Conservation (phyloP, 2,329 filamentous ascomycete genomes). For the Zopfia rhizophila region DNA sequence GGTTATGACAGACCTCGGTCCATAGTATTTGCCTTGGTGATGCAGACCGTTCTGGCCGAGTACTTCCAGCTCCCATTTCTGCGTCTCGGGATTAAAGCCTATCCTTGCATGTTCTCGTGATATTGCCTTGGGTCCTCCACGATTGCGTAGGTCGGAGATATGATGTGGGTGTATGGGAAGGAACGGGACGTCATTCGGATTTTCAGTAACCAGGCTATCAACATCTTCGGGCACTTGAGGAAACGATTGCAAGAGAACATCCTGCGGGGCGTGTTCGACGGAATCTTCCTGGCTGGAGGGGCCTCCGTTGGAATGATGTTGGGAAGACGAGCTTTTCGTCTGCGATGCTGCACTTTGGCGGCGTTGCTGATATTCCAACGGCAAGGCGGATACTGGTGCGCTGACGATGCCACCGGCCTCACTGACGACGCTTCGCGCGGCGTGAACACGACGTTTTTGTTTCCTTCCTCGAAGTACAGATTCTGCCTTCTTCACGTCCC, state of each 20-base stretch:
- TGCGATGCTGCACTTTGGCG: slow-evolving; percentile 54
- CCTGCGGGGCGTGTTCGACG: slow-evolving; percentile 44
- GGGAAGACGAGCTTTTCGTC: slow-evolving; percentile 62
- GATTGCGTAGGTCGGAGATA: slow-evolving; percentile 51
- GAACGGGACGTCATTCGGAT: slow-evolving; percentile 70
- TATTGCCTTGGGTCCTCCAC: slow-evolving; percentile 75
- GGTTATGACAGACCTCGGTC: slow-evolving; percentile 44
- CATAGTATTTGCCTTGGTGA: slow-evolving; percentile 38
- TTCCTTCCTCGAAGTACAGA: slow-evolving; percentile 49
- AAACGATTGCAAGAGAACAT: slow-evolving; percentile 49
- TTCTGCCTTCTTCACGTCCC: slow-evolving; percentile 37
- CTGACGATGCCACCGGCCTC: slow-evolving; percentile 74
- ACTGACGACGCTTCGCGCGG: slow-evolving; percentile 70
- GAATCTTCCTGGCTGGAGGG: slow-evolving; percentile 39
- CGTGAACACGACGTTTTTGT: slow-evolving; percentile 62
- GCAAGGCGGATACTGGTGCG: slow-evolving; percentile 44
- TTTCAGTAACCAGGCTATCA: slow-evolving; percentile 66
- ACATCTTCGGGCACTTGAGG: slow-evolving; percentile 60
- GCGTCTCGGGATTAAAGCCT: slow-evolving; percentile 70
- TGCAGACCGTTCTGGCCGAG: slow-evolving; percentile 74
- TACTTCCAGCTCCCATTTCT: slow-evolving; percentile 73
- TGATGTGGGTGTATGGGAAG: slow-evolving; percentile 75
- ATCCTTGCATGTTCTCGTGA: slow-evolving; percentile 80
- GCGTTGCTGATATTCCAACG: slow-evolving; percentile 47
- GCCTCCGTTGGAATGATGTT: slow-evolving; percentile 49